Evolutionary conservation across 1,284 basidiomycete species (phyloP).

Genomic region (Leccinum subrobustum): DNA sequence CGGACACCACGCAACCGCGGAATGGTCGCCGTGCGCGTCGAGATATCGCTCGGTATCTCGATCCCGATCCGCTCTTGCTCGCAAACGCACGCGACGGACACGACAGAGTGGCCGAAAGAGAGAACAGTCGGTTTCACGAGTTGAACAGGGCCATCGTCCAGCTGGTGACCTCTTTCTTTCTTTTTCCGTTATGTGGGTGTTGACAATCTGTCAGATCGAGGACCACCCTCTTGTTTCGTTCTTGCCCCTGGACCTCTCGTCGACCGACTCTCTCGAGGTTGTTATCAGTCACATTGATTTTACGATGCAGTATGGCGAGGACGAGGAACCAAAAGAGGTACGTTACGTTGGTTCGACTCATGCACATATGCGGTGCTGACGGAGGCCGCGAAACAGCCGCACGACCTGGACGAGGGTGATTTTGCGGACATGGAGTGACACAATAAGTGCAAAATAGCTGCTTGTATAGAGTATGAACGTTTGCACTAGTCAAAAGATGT

Average conservation of each 20-base stretch:
- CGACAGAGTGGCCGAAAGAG: slow-evolving; percentile 44
- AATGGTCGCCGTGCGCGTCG: slow-evolving; percentile 72
- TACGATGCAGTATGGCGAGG: slow-evolving; percentile 95
- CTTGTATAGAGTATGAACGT: neutral
- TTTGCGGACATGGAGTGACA: slow-evolving; percentile 67
- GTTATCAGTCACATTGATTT: slow-evolving; percentile 97
- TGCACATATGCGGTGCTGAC: slow-evolving; percentile 1
- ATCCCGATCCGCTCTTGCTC: slow-evolving; percentile 94
- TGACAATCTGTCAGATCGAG: slow-evolving; percentile 70
- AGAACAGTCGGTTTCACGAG: slow-evolving; percentile 90
- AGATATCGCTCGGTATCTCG: slow-evolving; percentile 89
- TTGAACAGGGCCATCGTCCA: slow-evolving; percentile 95
- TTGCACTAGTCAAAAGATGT: neutral
- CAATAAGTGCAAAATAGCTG: no score
- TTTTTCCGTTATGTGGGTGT: slow-evolving; percentile 7
- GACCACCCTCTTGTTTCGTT: slow-evolving; percentile 98
- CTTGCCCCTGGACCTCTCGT: slow-evolving; percentile 89
- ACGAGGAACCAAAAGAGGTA: slow-evolving; percentile 90
- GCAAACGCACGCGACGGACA: slow-evolving; percentile 50
- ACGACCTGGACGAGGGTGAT: slow-evolving; percentile 86
- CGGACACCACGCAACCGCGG: slow-evolving; percentile 52
- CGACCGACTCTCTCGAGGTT: slow-evolving; percentile 86
- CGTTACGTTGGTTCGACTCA: neutral
- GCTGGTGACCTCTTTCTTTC: slow-evolving; percentile 50
- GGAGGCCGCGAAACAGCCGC: slow-evolving; percentile 56